A percentile compares a stretch with the other conserved stretches of the same genome.
Conservation (phyloP, 2,329 filamentous ascomycete species). For the Drechslerella stenobrocha region DNA sequence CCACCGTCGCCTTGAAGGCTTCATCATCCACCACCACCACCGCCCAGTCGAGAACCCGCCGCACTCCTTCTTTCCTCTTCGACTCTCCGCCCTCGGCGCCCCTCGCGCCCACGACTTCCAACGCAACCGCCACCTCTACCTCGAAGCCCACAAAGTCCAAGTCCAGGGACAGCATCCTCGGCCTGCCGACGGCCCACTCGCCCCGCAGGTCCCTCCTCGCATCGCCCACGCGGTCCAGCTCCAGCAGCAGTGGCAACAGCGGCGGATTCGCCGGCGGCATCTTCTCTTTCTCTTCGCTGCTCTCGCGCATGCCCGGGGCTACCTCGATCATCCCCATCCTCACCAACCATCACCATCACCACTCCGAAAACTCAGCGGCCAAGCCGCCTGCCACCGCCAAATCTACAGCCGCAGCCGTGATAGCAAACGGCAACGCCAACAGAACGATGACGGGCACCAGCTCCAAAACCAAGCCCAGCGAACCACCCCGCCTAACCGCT, state of each 20-base stretch:
- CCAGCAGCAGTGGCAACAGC: constrained; percentile 29
- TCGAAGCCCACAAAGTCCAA: constrained; percentile 42
- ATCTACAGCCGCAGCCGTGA: constrained; percentile 5
- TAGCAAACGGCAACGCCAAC: constrained; percentile 3
- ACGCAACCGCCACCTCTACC: constrained; percentile 42
- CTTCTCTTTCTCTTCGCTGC: constrained; percentile 38
- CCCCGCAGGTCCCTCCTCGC: constrained; percentile 39
- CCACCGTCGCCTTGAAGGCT: constrained; percentile 5
- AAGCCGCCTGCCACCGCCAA: neutral
- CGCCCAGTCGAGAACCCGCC: constrained; percentile 16
- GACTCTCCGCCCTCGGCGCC: constrained; percentile 45
- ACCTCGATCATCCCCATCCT: constrained; percentile 37
- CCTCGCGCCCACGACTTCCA: constrained; percentile 37
- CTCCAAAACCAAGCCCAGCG: constrained; percentile 31
- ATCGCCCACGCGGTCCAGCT: constrained; percentile 36
- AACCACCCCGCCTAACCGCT: constrained; percentile 27
- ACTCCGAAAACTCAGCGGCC: constrained; percentile 9
- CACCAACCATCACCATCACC: constrained; percentile 27
- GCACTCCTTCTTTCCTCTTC: constrained; percentile 46
- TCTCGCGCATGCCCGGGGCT: constrained; percentile 40
- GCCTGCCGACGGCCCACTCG: constrained; percentile 9
- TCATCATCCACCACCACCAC: neutral
- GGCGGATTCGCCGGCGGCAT: constrained; percentile 43
- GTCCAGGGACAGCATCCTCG: constrained; percentile 26
- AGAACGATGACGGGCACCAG: constrained; percentile 18